Conservation (phyloP, 768 basidiomycete genomes). For the Leccinum uliginosum region DNA sequence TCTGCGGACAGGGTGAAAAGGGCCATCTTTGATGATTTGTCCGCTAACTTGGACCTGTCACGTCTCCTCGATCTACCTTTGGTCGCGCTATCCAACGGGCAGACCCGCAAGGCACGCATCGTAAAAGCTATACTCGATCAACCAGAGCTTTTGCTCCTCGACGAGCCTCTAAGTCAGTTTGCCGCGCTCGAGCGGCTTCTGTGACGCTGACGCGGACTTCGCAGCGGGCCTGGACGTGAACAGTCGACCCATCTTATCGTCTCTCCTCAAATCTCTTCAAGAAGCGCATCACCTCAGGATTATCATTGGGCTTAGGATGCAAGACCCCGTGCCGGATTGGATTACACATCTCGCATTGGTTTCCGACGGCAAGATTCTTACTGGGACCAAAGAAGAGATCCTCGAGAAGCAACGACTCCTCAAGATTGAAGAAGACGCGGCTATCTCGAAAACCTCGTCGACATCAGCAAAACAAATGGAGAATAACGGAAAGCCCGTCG, state of each 20-base stretch:
- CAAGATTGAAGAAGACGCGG: background rate
- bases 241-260: conserved; percentile 52
- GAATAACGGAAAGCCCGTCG: conserved; percentile 39
- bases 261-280: conserved; percentile 55
- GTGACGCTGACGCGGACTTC: background rate
- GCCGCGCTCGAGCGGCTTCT: background rate
- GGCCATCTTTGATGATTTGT: conserved; percentile 48
- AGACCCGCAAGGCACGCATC: conserved; percentile 84
- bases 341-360: conserved; percentile 64
- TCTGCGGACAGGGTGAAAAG: conserved; percentile 26
- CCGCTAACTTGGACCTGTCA: conserved; percentile 51
- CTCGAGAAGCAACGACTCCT: conserved; percentile 26
- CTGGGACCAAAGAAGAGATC: conserved; percentile 49
- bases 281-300: conserved; percentile 47
- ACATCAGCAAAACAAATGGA: background rate
- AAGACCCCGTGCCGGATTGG: conserved; percentile 72
- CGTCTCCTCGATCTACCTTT: conserved; percentile 76
- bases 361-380: conserved; percentile 41
- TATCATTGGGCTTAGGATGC: conserved; percentile 60
- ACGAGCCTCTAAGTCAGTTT: conserved; percentile 80
- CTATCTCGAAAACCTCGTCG: background rate
- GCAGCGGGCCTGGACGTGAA: conserved; percentile 76
- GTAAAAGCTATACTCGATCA: conserved; percentile 68
- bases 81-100: conserved; percentile 86
- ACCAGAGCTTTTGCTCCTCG: conserved; percentile 77